Evolutionary conservation across 2,329 filamentous ascomycete species (phyloP).

Genomic region (Phialophora macrospora): DNA sequence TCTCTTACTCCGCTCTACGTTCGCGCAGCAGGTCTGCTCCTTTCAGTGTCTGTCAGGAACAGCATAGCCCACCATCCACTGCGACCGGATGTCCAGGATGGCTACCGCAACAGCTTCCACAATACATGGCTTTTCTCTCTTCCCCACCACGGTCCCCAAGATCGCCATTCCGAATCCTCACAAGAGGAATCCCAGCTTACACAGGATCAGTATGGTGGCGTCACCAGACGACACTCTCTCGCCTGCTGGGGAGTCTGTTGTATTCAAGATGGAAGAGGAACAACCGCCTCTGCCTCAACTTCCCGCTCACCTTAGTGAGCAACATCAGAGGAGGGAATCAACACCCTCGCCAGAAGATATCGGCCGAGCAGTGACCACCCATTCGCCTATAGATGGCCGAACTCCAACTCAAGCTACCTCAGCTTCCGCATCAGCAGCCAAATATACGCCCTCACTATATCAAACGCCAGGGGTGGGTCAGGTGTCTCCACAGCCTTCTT

Average conservation of each 20-base stretch:
- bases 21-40: conserved; percentile 32
- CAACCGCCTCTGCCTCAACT: conserved; percentile 25
- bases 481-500: conserved; percentile 33
- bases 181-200: conserved; percentile 36
- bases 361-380: conserved; percentile 37
- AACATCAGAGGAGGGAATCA: conserved; percentile 10
- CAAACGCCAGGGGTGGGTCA: conserved; percentile 19
- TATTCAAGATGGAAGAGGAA: conserved; percentile 34
- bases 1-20: conserved; percentile 14
- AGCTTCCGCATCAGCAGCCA: conserved; percentile 24
- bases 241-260: conserved; percentile 27
- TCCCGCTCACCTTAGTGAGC: conserved; percentile 15
- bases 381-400: conserved; percentile 36
- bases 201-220: conserved; percentile 29
- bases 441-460: conserved; percentile 36
- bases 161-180: conserved; percentile 38
- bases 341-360: conserved; percentile 36
- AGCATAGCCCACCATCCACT: conserved; percentile 17
- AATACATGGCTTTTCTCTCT: conserved; percentile 34
- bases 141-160: conserved; percentile 36
- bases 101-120: conserved; percentile 19
- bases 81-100: conserved; percentile 26
- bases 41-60: conserved; percentile 12
- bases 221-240: conserved; percentile 26
- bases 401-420: conserved; percentile 26